Evolutionary conservation across 2,329 filamentous ascomycete genomes (phyloP).

Genomic region (Aspergillus tamarii): DNA sequence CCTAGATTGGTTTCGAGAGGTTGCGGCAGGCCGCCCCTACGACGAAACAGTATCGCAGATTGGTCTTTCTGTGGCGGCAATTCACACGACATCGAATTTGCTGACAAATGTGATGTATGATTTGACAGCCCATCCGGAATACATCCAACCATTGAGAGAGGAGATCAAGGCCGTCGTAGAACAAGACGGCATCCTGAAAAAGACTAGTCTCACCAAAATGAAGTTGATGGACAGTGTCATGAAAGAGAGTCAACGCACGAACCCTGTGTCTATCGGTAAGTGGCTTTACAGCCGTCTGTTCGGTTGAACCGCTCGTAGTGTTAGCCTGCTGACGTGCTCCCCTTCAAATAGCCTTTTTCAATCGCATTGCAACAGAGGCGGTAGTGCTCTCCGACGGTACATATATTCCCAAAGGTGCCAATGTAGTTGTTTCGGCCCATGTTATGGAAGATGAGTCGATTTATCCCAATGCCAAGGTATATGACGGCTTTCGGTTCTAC

Average conservation of each 20-base stretch:
- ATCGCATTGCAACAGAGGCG: conserved; percentile 26
- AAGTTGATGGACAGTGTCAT: conserved; percentile 41
- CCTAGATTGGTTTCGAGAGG: conserved; percentile 34
- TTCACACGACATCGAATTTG: conserved; percentile 39
- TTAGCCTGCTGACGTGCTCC: not conserved
- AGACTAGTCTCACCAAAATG: conserved; percentile 37
- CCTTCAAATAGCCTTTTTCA: conserved; percentile 14
- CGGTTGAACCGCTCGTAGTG: too few species aligned
- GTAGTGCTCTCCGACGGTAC: conserved; percentile 35
- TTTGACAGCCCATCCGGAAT: conserved; percentile 55
- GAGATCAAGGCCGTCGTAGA: conserved; percentile 52
- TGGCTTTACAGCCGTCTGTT: not conserved
- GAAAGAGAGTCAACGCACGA: conserved; percentile 37
- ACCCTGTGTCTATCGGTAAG: conserved; percentile 31
- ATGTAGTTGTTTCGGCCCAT: conserved; percentile 29
- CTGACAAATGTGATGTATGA: conserved; percentile 57
- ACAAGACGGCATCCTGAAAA: conserved; percentile 42
- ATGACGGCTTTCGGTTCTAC: conserved; percentile 40
- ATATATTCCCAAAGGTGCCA: conserved; percentile 33
- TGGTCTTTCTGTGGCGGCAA: conserved; percentile 34
- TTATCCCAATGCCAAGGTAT: conserved; percentile 32
- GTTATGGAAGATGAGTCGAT: conserved; percentile 31
- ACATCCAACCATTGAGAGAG: conserved; percentile 55
- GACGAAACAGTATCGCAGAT: conserved; percentile 29
- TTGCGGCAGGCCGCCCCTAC: conserved; percentile 15